Evolutionary conservation across 305 asterid species (phyloP), one percentile per base, ranked within the genome.

Genomic region (Solanum chacoense): DNA sequence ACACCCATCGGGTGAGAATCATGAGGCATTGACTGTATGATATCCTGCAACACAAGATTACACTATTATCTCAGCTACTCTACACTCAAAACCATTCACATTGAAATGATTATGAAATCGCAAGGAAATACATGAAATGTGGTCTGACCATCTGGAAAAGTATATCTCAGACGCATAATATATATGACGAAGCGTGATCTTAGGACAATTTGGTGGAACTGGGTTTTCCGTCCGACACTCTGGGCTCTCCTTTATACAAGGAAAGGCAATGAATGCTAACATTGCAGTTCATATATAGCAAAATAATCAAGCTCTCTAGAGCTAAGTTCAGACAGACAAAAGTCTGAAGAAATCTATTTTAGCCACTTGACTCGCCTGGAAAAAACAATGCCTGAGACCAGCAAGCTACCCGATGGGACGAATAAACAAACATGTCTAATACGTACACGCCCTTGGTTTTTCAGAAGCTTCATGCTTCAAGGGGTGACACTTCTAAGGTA

Each of bases 1-100:
- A 98, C 99, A 89, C 99, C 99, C 99, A 98, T 96, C 13, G 99
- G 99, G 91, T 98, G 99, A 90, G 99, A 98, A 93, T 98, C 99
- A 90, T 98, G 99, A 86, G 99, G 99, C 99, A 98, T 98, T 63
- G 98, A 93, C 90, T 96, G 99, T 92, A 98, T 98, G 86, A 96
- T 98, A 88, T 98, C 99, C 99, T 98, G 96, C 93, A 94, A 87
- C 76, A 91, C 90, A 90, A 84, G 78, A 91, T 69, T 79, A 90
- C 35, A 90, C 84, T 13, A 10, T 22, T 40, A 29, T 75, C 7
- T 26, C 75, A 84, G 50, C 14, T 20, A 84, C 75, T 12, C 45
- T 50, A 84, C 1, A 22, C 8, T 55, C 87, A 59, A 83, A 24
- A 91, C 18, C 5, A 18, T 11, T 29, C 59, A 36, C 2, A n/a